Percentiles rank a stretch among this genome's conserved stretches.
Conservation (phyloP, 2,329 filamentous ascomycete species). For the Aureobasidium musti region DNA sequence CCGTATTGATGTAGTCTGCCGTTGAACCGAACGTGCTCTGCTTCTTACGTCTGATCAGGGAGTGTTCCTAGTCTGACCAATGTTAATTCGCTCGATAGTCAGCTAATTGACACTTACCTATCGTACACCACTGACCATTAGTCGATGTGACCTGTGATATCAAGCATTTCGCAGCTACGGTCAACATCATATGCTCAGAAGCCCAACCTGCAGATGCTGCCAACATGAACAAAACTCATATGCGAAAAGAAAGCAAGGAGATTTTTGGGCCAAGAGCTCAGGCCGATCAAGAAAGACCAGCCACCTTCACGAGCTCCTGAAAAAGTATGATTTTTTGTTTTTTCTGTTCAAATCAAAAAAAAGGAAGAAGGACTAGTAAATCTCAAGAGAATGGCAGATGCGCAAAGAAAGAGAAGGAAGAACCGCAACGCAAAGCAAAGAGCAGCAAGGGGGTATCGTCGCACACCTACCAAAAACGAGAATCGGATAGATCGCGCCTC, state of each 20-base stretch:
- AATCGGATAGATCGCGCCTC: slow-evolving; percentile 26
- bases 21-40: no score
- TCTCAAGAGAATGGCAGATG: not conserved
- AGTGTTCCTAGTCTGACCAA: not conserved
- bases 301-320: not conserved
- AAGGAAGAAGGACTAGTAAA: not conserved
- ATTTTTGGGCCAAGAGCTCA: slow-evolving; percentile 14
- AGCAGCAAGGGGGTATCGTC: slow-evolving; percentile 27
- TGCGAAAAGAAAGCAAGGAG: not conserved
- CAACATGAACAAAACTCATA: not conserved
- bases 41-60: no score
- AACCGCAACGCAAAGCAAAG: slow-evolving; percentile 4
- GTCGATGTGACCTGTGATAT: not conserved
- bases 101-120: not conserved
- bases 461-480: slow-evolving; percentile 20
- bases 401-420: not conserved
- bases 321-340: slow-evolving; percentile 29
- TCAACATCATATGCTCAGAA: not conserved
- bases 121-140: not conserved
- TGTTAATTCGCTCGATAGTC: not conserved
- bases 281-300: slow-evolving; percentile 9
- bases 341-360: slow-evolving; percentile 5
- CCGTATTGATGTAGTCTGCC: no score
- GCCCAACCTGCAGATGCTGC: not conserved
- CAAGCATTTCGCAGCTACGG: not conserved